phyloP scores from a whole-genome alignment of 1,284 basidiomycete species.

The Cryptococcus sp. region DNA sequence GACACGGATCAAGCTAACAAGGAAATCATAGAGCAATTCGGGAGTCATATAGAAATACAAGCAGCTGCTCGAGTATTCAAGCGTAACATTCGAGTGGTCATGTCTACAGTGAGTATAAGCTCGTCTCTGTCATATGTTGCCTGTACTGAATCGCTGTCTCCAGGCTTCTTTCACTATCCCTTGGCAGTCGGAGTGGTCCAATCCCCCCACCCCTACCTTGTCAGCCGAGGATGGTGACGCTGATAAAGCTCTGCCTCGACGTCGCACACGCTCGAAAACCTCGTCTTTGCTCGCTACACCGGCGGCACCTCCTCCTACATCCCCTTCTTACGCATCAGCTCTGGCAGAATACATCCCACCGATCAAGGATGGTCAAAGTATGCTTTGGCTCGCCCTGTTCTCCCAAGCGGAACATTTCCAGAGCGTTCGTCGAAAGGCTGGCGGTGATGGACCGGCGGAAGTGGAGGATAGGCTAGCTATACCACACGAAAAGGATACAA shows the following conservation, averaged over 20 bases:
- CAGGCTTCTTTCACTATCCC: slow-evolving; percentile 46
- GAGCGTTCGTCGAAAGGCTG: slow-evolving; percentile 37
- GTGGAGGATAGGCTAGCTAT: slow-evolving; percentile 39
- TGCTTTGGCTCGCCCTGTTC: slow-evolving; percentile 50
- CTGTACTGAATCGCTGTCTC: slow-evolving; percentile 1
- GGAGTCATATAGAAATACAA: slow-evolving; percentile 45
- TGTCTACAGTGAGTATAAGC: slow-evolving; percentile 31
- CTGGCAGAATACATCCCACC: slow-evolving; percentile 31
- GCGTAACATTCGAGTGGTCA: slow-evolving; percentile 43
- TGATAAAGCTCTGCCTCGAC: slow-evolving; percentile 5
- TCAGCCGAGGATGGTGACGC: not conserved
- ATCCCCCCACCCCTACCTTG: slow-evolving; percentile 1
- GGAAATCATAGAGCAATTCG: slow-evolving; percentile 35
- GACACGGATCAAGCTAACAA: not conserved
- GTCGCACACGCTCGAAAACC: slow-evolving; percentile 25
- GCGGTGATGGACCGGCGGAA: slow-evolving; percentile 42
- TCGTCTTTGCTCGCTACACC: slow-evolving; percentile 17
- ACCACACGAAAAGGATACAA: slow-evolving; percentile 38
- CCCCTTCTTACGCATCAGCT: slow-evolving; percentile 18
- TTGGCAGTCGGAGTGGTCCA: slow-evolving; percentile 23
- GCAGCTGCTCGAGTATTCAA: slow-evolving; percentile 44
- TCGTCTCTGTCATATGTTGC: not conserved
- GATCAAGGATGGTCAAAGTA: slow-evolving; percentile 28
- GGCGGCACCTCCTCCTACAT: slow-evolving; percentile 15
- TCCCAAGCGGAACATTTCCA: slow-evolving; percentile 49